Evolutionary conservation across 23 red algal genomes (phyloP), one percentile per base, ranked within the genome.

Genomic region (Gracilaria domingensis): DNA sequence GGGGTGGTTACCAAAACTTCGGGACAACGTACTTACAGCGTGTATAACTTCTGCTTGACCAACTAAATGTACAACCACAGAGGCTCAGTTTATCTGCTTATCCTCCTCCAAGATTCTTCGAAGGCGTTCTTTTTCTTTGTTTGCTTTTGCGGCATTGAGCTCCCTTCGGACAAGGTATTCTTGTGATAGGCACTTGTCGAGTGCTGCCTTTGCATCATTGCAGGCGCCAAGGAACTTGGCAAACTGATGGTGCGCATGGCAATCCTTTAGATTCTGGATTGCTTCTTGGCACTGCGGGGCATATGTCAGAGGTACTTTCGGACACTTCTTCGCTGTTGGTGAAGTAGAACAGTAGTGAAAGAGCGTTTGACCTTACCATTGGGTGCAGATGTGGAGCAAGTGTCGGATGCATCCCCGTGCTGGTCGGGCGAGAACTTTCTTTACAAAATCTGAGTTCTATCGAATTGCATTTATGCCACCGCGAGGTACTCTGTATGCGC

Each of bases 141-240:
- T 55, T 36, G 86, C 71, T 26, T 82, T 81, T 25, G 53, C 69
- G 30, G 83, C 83, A 62, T 97, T 97, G 48, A 97, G 66, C 78
- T 93, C 95, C 11, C 95, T 84, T 9, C 75, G 73, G 21, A 97
- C 84, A 54, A 93, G 85, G 28, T 90, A 93, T 64, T 97, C 90
- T 14, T 93, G 65, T 34, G 75, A 88, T 12, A 97, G 83, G 71
- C 95, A 97, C 33, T 85, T 81, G 76, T 97, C 95, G 8, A 97
- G 85, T 1, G 75, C 90, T 0, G 50, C 44, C 59, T 94, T 93
- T 49, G 66, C 90, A 5, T 76, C 60, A 81, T 97, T 97, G 79
- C 95, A 97, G 0, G 58, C 76, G 5, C 95, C 95, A 8, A 97
- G 39, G 72, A 93, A 97, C 66, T 94, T 93, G 0, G 66, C 34